Evolutionary conservation across 495 filamentous ascomycete genomes (phyloP).

Genomic region (Bacidia gigantensis): DNA sequence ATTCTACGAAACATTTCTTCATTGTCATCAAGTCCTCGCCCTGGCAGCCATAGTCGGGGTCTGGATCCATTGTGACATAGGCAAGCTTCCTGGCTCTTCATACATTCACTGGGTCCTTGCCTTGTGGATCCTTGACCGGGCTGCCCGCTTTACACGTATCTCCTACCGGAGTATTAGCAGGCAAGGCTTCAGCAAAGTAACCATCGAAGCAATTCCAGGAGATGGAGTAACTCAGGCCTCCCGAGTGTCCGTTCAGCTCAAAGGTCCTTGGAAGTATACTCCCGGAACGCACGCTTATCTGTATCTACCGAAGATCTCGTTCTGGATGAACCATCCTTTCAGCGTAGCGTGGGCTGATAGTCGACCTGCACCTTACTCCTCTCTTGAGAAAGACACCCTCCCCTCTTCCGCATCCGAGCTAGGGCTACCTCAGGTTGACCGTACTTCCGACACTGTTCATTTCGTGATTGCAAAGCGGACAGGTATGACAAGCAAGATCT

Average conservation of each 20-base stretch:
- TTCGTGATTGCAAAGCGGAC: constrained; percentile 67
- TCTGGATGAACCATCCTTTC: constrained; percentile 53
- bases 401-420: constrained; percentile 17
- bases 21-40: constrained; percentile 60
- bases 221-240: constrained; percentile 28
- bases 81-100: constrained; percentile 42
- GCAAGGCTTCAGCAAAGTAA: constrained; percentile 28
- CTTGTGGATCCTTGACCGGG: constrained; percentile 55
- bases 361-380: constrained; percentile 11
- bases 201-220: constrained; percentile 38
- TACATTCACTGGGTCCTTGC: constrained; percentile 47
- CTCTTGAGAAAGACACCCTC: constrained; percentile 29
- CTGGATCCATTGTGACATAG: constrained; percentile 54
- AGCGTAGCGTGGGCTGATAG: constrained; percentile 40
- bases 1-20: constrained; percentile 80
- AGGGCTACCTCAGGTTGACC: constrained; percentile 10
- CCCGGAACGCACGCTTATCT: constrained; percentile 71
- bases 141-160: constrained; percentile 36
- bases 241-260: constrained; percentile 55
- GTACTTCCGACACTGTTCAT: constrained; percentile 47
- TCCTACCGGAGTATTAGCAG: constrained; percentile 46
- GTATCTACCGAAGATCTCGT: constrained; percentile 62
- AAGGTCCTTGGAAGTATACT: constrained; percentile 58
- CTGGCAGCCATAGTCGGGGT: constrained; percentile 50
- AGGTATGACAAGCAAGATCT: constrained; percentile 69